phyloP scores from a whole-genome alignment of 495 filamentous ascomycete genomes.

The Aspergillus homomorphus region DNA sequence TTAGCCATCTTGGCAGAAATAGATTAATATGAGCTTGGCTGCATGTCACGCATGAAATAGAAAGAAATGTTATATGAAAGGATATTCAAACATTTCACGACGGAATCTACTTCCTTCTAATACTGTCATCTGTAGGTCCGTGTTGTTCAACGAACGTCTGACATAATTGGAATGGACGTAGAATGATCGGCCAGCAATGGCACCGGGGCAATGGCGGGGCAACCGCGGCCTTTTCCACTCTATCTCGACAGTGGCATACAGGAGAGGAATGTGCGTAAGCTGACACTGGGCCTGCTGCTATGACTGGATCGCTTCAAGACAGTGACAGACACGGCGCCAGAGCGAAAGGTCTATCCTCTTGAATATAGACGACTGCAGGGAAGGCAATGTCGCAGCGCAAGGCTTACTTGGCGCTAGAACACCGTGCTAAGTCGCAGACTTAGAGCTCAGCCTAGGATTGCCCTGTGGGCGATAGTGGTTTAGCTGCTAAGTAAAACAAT shows the following conservation, averaged over 20 bases:
- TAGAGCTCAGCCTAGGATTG: neutral
- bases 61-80: neutral
- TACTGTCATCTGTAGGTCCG: neutral
- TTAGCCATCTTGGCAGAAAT: constrained; percentile 8
- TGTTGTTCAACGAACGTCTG: neutral
- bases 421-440: no score
- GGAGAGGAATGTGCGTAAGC: neutral
- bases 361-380: neutral
- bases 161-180: neutral
- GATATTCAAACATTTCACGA: neutral
- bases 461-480: no score
- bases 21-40: neutral
- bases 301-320: neutral
- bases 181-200: neutral
- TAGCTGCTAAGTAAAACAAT: neutral
- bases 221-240: neutral
- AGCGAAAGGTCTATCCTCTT: neutral
- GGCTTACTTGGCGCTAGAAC: neutral
- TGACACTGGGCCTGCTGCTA: neutral
- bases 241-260: neutral
- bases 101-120: neutral
- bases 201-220: neutral
- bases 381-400: neutral
- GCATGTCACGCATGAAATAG: neutral
- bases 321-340: neutral